These are phyloP conservation scores for Colletotrichum caudatum DNA, from an alignment of 2,329 filamentous ascomycete genomes.

Conservation along the genomic window DNA sequence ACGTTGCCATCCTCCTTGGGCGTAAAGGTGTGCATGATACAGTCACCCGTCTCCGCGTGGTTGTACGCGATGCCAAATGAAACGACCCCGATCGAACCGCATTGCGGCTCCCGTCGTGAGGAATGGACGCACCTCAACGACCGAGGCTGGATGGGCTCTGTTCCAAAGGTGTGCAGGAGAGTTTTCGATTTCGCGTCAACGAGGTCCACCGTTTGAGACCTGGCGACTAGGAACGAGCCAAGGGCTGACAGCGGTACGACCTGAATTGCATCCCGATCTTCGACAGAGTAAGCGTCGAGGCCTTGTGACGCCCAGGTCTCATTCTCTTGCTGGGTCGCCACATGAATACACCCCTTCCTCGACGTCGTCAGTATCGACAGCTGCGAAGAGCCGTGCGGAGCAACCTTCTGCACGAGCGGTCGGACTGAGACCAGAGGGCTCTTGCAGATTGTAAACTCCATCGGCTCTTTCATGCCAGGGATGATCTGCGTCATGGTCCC, in stretches of 20 bases:
- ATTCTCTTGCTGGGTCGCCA: slow-evolving; percentile 54
- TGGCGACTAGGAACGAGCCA: slow-evolving; percentile 70
- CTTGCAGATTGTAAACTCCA: slow-evolving; percentile 63
- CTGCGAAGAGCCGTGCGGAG: slow-evolving; percentile 41
- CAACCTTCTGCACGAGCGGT: slow-evolving; percentile 60
- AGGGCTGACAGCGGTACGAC: slow-evolving; percentile 70
- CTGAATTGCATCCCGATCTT: slow-evolving; percentile 63
- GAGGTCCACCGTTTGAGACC: slow-evolving; percentile 70
- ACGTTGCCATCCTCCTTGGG: slow-evolving; percentile 64
- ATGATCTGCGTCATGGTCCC: slow-evolving; percentile 72
- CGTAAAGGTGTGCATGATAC: slow-evolving; percentile 74
- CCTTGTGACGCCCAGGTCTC: slow-evolving; percentile 64
- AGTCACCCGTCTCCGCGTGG: slow-evolving; percentile 68
- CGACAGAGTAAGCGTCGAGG: slow-evolving; percentile 55
- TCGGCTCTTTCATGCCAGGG: slow-evolving; percentile 57
- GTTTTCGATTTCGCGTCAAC: slow-evolving; percentile 57
- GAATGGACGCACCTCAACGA: slow-evolving; percentile 72
- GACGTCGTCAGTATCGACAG: slow-evolving; percentile 61
- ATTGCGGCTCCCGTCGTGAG: slow-evolving; percentile 62
- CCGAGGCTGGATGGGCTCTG: slow-evolving; percentile 68
- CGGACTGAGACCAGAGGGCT: slow-evolving; percentile 65
- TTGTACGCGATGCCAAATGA: slow-evolving; percentile 75
- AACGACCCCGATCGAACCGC: slow-evolving; percentile 67
- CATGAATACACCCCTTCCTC: slow-evolving; percentile 62
- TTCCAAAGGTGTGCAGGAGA: slow-evolving; percentile 72